phyloP scores from a whole-genome alignment of 1,139 yeast genomes.

The Lodderomyces margitis region DNA sequence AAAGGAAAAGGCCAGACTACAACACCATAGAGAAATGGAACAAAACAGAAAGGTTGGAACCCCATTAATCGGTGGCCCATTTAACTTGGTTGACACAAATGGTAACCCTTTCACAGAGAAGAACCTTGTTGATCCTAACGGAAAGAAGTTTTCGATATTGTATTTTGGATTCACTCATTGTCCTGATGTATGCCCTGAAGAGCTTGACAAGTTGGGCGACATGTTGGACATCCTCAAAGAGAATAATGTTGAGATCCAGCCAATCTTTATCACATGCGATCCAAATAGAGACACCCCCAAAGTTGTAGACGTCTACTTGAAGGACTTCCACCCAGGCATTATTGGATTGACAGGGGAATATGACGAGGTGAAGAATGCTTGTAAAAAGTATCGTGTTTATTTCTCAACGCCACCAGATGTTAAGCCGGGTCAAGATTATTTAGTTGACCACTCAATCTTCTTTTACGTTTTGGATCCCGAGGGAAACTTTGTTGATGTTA shows the following conservation, averaged over 20 bases:
- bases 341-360: slow-evolving; percentile 90
- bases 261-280: slow-evolving; percentile 92
- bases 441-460: slow-evolving; percentile 95
- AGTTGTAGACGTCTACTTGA: slow-evolving; percentile 70
- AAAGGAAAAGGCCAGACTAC: slow-evolving; percentile 69
- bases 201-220: slow-evolving; percentile 82
- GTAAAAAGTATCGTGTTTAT: slow-evolving; percentile 88
- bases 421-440: slow-evolving; percentile 92
- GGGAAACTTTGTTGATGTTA: slow-evolving; percentile 89
- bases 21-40: slow-evolving; percentile 75
- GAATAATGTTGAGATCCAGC: slow-evolving; percentile 64
- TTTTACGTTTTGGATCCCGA: slow-evolving; percentile 96
- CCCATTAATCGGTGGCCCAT: slow-evolving; percentile 92
- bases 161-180: slow-evolving; percentile 97
- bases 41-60: slow-evolving; percentile 85
- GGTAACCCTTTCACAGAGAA: slow-evolving; percentile 74
- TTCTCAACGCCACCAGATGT: slow-evolving; percentile 93
- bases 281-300: slow-evolving; percentile 92
- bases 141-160: slow-evolving; percentile 64
- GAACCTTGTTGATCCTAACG: slow-evolving; percentile 57
- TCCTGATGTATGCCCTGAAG: slow-evolving; percentile 98
- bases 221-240: slow-evolving; percentile 69
- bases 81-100: slow-evolving; percentile 65
- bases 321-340: slow-evolving; percentile 85
- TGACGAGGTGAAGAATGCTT: slow-evolving; percentile 75